Evolutionary conservation across 495 filamentous ascomycete species (phyloP), one percentile per base, ranked within the genome.

Genomic region (Neurospora sublineolata): DNA sequence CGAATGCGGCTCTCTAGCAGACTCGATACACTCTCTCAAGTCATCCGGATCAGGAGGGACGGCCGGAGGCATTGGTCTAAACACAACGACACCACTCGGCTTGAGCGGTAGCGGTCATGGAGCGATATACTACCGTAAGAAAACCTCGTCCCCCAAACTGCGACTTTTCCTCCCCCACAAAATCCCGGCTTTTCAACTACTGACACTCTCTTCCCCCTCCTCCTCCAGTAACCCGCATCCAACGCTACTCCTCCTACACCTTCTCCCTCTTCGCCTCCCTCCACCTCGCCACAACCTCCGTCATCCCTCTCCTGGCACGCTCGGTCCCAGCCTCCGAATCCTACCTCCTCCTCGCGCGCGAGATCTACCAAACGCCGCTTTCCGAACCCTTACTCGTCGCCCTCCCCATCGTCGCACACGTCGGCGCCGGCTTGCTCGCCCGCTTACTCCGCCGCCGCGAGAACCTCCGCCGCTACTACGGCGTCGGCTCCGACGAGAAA

Each of bases 211-310:
- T 40, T 3, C 58, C 27, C 38, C 20, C 10, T 1, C 41, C 18
- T 14, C 44, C 20, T 27, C 10, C 77, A 97, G 93, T 97, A 74
- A 86, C 86, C 30, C 90, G 91, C 64, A 83, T 94, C 37, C 94
- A 97, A 77, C 89, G 86, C 79, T 97, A 95, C 84, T 94, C 92
- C 16, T 91, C 91, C 76, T 97, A 97, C 80, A 89, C 91, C 44
- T 93, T 97, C 78, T 89, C 89, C 52, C 77, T 91, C 73, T 97
- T 94, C 86, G 83, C 89, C 67, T 82, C 87, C 69, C 81, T 94
- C 69, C 94, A 97, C 81, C 83, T 95, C 68, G 86, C 90, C 67
- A 97, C 92, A 64, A 92, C 90, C n/a, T 90, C 91, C 2, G 77
- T 94, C 46, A 87, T 93, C 39, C 92, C 92, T 0, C 87, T 94